Base-by-base conservation (phyloP, 257 asterid genomes). In the Petrea volubilis region DNA sequence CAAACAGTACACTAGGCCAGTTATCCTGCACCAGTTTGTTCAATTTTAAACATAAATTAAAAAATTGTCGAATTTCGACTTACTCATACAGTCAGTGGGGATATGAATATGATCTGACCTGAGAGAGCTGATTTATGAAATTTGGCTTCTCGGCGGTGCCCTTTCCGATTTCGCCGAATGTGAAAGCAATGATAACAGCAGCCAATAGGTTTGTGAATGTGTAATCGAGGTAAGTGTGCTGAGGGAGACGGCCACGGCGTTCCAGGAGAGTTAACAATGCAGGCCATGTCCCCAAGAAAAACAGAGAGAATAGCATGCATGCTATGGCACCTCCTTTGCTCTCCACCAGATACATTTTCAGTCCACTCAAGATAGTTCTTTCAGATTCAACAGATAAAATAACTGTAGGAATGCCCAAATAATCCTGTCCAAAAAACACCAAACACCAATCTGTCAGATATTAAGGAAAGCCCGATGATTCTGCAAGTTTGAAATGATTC, bases 241-340 rank as follows among this genome's bases (percentile, higher is more conserved):
- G 97, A 73, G 99, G 99, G 34, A 94, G 89, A 38, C 99, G 99
- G 1, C 99, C 99, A 0, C 96, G 85, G 75, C 99, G 82, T 65
- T 94, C 99, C 0, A 94, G 86, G 7, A 91, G 88, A 15, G 97
- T 91, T 44, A 94, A 14, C 70, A 94, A 15, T 0, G 99, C 99
- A 41, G 99, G 99, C 99, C 99, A 94, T 51, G 99, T 94, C 5
- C 99, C 99, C 81, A 94, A 78, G 86, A 94, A 88, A 2, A 82
- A 65, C 57, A 94, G 63, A 34, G 97, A 73, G 9, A 94, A 60
- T 12, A 89, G 86, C 97, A 94, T 94, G 57, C 99, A 94, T 49
- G 76, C 95, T 81, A 91, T 89, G 51, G 99, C 99, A 46, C 97
- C 97, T 68, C 87, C 97, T 86, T 88, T 90, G 75, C 99, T 91